Percentiles rank a stretch among this genome's conserved stretches.
These are phyloP conservation scores for Pisolithus albus DNA, from an alignment of 768 basidiomycete genomes.

Conservation along the genomic window DNA sequence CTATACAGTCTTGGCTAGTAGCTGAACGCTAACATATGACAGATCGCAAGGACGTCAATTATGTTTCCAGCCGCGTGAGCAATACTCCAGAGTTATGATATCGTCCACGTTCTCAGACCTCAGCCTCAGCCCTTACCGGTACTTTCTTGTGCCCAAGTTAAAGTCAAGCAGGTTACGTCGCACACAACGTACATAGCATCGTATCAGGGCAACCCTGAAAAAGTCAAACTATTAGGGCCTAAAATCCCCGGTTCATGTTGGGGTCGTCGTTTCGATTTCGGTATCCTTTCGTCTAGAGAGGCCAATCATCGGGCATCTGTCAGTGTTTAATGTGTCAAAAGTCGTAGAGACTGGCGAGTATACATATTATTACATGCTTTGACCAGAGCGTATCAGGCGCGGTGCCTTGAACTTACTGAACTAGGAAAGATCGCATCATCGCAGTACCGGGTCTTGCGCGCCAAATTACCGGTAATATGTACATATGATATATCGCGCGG, in stretches of 20 bases:
- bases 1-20: neutral
- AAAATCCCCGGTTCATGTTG: constrained; percentile 7
- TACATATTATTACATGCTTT: no score
- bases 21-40: neutral
- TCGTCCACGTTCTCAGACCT: no score
- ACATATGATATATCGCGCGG: no score
- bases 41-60: constrained; percentile 1
- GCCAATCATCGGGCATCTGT: neutral
- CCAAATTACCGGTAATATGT: no score
- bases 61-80: neutral
- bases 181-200: constrained; percentile 5
- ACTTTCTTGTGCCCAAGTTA: neutral
- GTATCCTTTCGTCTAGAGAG: neutral
- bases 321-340: neutral
- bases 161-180: neutral
- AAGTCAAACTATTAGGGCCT: constrained; percentile 23
- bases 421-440: no score
- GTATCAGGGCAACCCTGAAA: constrained; percentile 27
- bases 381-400: no score
- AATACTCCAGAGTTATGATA: neutral
- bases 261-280: neutral
- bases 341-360: no score
- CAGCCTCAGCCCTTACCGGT: no score
- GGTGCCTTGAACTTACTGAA: no score
- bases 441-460: no score